Percentiles rank a stretch among this genome's conserved stretches.
These are phyloP conservation scores for Mycena alexandri DNA, from an alignment of 768 basidiomycete genomes.

Conservation along the genomic window DNA sequence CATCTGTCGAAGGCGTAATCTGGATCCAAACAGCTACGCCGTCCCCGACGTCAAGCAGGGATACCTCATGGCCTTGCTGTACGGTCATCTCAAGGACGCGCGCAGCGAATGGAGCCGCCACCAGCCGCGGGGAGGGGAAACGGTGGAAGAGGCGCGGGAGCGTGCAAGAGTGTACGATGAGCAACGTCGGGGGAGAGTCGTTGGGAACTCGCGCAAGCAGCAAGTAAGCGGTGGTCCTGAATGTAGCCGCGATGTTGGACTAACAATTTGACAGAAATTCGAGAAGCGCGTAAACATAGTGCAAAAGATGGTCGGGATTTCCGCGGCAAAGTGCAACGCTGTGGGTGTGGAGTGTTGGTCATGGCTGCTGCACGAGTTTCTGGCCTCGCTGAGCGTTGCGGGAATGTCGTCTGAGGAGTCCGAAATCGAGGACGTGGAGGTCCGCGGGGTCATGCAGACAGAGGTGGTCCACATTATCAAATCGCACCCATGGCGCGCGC, in stretches of 20 bases:
- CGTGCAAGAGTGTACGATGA: slow-evolving; percentile 1
- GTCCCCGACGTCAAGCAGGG: neutral
- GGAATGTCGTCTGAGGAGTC: slow-evolving; percentile 14
- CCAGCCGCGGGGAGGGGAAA: slow-evolving; percentile 5
- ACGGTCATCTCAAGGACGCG: neutral
- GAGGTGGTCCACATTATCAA: neutral
- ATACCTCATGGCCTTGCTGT: slow-evolving; percentile 5
- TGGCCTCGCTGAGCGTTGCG: neutral
- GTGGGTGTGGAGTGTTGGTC: too few species aligned
- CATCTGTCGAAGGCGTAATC: neutral
- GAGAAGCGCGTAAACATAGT: too few species aligned
- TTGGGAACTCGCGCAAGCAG: slow-evolving; percentile 11
- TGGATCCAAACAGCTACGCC: neutral
- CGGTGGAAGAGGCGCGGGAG: neutral
- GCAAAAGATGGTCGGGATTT: neutral
- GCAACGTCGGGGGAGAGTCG: neutral
- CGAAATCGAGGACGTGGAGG: neutral
- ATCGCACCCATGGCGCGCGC: slow-evolving; percentile 9
- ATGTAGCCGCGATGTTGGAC: too few species aligned
- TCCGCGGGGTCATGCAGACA: too few species aligned
- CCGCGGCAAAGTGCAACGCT: slow-evolving; percentile 3
- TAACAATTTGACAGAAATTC: too few species aligned
- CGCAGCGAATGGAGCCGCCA: neutral
- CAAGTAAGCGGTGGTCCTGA: too few species aligned
- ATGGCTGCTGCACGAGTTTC: too few species aligned